Evolutionary conservation across 1,284 basidiomycete genomes (phyloP).

Genomic region (Quambalaria eucalypti): DNA sequence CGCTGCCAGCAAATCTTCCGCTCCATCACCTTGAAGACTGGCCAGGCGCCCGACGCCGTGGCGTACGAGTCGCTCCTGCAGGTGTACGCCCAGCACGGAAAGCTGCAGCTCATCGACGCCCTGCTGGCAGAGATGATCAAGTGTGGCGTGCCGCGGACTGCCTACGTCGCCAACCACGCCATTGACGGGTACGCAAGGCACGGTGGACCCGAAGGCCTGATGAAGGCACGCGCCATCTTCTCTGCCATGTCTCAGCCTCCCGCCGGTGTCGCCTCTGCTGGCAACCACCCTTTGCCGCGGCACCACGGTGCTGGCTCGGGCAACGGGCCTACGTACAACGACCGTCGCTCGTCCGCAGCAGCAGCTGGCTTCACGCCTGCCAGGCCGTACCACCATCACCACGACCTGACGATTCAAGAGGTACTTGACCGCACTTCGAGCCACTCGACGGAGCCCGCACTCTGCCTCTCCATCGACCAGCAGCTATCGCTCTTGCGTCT

Average conservation of each 20-base stretch:
- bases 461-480: background rate
- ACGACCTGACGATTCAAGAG: background rate
- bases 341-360: conserved; percentile 28
- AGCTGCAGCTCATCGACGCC: conserved; percentile 66
- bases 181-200: conserved; percentile 66
- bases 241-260: conserved; percentile 78
- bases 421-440: background rate
- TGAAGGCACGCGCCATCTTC: conserved; percentile 56
- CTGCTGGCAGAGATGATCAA: conserved; percentile 61
- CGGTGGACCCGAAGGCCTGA: conserved; percentile 57
- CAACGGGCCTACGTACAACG: conserved; percentile 37
- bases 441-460: background rate
- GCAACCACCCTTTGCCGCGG: conserved; percentile 62
- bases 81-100: conserved; percentile 69
- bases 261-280: conserved; percentile 73
- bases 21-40: conserved; percentile 54
- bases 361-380: background rate
- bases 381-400: conserved; percentile 4
- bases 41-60: conserved; percentile 64
- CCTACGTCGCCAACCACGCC: conserved; percentile 86
- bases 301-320: conserved; percentile 47
- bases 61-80: conserved; percentile 85
- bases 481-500: background rate
- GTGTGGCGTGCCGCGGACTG: conserved; percentile 73
- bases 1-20: conserved; percentile 72